Conservation (phyloP, 202 grass and related monocot species). For the Tripidium arundinaceum region DNA sequence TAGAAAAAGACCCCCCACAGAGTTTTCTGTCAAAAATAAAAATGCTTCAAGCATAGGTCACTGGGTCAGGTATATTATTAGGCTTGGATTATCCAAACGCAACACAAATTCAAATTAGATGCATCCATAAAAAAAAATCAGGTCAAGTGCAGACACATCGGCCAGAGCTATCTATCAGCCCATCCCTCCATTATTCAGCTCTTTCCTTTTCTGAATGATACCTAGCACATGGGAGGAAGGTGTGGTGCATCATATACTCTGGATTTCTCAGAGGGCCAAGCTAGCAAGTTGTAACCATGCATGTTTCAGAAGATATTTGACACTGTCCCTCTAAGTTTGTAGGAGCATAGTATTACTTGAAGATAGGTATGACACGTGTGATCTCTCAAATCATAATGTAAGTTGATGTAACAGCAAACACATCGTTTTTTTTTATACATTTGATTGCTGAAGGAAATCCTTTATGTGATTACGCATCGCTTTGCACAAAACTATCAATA, state of each 20-base stretch:
- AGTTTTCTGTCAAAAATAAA: neutral
- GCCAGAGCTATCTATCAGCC: neutral
- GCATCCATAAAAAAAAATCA: neutral
- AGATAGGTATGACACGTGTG: neutral
- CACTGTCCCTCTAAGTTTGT: neutral
- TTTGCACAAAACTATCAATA: neutral
- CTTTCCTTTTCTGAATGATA: constrained; percentile 6
- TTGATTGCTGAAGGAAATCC: neutral
- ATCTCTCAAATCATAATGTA: neutral
- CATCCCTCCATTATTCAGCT: neutral
- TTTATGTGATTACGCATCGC: neutral
- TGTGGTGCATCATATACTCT: neutral
- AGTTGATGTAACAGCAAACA: neutral
- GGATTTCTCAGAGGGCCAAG: neutral
- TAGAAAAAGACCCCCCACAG: too few species aligned
- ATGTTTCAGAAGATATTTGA: neutral
- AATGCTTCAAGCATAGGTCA: neutral
- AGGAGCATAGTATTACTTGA: neutral
- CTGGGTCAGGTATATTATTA: neutral
- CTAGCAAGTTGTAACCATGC: neutral
- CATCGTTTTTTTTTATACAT: neutral
- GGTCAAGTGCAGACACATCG: neutral
- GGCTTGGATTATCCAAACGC: neutral
- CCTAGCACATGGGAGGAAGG: neutral
- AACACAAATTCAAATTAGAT: neutral